Conservation (phyloP, 2,329 filamentous ascomycete genomes). For the Penicillium sp. region DNA sequence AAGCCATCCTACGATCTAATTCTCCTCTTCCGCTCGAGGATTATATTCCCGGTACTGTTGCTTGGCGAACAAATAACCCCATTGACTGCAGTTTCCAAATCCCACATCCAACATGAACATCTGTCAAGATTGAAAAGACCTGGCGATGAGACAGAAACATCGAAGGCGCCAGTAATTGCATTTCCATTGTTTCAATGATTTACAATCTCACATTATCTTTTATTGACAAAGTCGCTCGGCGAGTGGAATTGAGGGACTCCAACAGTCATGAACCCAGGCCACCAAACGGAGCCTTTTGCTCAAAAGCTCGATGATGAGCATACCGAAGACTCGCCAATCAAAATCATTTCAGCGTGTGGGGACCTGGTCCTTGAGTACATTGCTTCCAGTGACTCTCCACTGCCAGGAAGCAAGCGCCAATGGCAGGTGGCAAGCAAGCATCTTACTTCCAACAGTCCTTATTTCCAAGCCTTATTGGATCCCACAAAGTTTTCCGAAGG, state of each 20-base stretch:
- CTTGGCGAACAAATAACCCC: background rate
- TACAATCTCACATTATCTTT: background rate
- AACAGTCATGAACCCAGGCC: slow-evolving; percentile 3
- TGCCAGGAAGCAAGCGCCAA: slow-evolving; percentile 13
- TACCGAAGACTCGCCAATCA: slow-evolving; percentile 7
- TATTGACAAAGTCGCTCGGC: background rate
- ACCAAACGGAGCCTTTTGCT: background rate
- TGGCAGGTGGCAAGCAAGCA: slow-evolving; percentile 37
- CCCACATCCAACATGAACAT: background rate
- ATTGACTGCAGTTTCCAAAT: background rate
- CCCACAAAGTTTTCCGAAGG: slow-evolving; percentile 44
- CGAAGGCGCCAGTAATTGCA: too few species aligned
- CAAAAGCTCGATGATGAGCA: background rate
- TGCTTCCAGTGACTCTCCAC: slow-evolving; percentile 1
- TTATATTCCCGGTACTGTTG: background rate
- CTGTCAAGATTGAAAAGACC: background rate
- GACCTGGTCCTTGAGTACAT: slow-evolving; percentile 39
- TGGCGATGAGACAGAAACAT: too few species aligned
- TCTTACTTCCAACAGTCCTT: slow-evolving; percentile 36
- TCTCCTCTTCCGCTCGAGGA: background rate
- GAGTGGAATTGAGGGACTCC: background rate
- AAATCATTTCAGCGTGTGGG: slow-evolving; percentile 28
- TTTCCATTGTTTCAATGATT: background rate
- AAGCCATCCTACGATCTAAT: background rate
- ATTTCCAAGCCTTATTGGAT: slow-evolving; percentile 42